Conservation (phyloP, 208 protist species). For the Strigomonas culicis region DNA sequence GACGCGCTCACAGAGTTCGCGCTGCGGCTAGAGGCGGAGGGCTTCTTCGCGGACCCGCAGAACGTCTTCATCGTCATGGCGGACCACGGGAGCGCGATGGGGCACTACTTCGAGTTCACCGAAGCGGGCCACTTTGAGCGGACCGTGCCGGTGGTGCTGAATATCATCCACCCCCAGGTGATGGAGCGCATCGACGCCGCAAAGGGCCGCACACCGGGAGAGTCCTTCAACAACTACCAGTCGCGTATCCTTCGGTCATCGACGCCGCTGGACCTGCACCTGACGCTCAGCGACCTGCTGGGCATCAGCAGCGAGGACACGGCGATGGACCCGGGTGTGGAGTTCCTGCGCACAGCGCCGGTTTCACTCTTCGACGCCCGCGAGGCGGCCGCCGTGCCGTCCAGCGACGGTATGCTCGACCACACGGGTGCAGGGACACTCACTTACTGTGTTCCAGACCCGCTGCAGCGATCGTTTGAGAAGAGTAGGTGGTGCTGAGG, state of each 20-base stretch:
- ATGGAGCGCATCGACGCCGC: conserved; percentile 31
- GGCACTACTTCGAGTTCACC: conserved; percentile 50
- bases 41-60: conserved; percentile 60
- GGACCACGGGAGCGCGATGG: conserved; percentile 78
- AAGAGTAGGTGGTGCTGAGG: too few species aligned
- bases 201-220: conserved; percentile 23
- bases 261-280: conserved; percentile 46
- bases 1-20: conserved; percentile 44
- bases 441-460: too few species aligned
- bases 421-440: neutral
- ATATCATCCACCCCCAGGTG: conserved; percentile 36
- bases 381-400: neutral
- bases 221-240: conserved; percentile 20
- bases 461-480: too few species aligned
- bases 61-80: conserved; percentile 51
- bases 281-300: conserved; percentile 52
- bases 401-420: neutral
- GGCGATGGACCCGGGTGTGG: conserved; percentile 3
- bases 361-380: conserved; percentile 40
- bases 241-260: conserved; percentile 29
- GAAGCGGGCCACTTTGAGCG: conserved; percentile 51
- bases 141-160: conserved; percentile 32
- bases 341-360: conserved; percentile 1
- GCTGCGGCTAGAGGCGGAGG: conserved; percentile 32
- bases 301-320: conserved; percentile 18